Evolutionary conservation across 805 yeast genomes (phyloP).

Genomic region (Nakazawaea sp.): DNA sequence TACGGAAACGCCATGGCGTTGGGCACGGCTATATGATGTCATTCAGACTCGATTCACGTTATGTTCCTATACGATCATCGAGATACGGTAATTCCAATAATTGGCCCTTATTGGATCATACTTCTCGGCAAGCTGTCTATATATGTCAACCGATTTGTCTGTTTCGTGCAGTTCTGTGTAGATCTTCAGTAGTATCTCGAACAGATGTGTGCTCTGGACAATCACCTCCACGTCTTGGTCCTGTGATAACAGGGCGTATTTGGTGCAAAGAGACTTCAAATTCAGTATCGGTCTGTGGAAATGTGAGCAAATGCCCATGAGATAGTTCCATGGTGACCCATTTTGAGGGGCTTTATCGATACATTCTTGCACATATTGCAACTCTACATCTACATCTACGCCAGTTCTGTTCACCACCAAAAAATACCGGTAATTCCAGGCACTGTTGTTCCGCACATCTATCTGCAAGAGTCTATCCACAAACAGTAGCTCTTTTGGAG

Average conservation of each 20-base stretch:
- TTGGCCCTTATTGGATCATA: slow-evolving; percentile 23
- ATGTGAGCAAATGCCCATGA: slow-evolving; percentile 46
- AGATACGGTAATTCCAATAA: slow-evolving; percentile 22
- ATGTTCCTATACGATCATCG: neutral
- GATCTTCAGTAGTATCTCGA: slow-evolving; percentile 54
- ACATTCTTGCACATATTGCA: slow-evolving; percentile 39
- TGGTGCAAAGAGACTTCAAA: slow-evolving; percentile 37
- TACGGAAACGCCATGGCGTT: too few species aligned
- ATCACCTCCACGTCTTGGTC: slow-evolving; percentile 15
- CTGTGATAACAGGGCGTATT: slow-evolving; percentile 27
- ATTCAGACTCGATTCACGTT: too few species aligned
- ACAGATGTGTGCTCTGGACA: slow-evolving; percentile 50
- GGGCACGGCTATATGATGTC: too few species aligned
- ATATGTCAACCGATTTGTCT: slow-evolving; percentile 34
- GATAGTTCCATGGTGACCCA: slow-evolving; percentile 80
- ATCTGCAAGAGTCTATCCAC: slow-evolving; percentile 37
- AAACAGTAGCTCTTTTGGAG: slow-evolving; percentile 42
- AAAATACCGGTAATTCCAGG: slow-evolving; percentile 85
- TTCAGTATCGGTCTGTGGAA: slow-evolving; percentile 22
- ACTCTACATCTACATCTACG: slow-evolving; percentile 34
- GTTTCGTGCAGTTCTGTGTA: slow-evolving; percentile 25
- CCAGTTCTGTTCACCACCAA: slow-evolving; percentile 26
- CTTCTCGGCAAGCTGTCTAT: slow-evolving; percentile 38
- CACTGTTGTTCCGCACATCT: slow-evolving; percentile 86
- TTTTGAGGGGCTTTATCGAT: slow-evolving; percentile 71